Evolutionary conservation across 1,139 yeast species (phyloP).

Genomic region (Taiozyma sp.): DNA sequence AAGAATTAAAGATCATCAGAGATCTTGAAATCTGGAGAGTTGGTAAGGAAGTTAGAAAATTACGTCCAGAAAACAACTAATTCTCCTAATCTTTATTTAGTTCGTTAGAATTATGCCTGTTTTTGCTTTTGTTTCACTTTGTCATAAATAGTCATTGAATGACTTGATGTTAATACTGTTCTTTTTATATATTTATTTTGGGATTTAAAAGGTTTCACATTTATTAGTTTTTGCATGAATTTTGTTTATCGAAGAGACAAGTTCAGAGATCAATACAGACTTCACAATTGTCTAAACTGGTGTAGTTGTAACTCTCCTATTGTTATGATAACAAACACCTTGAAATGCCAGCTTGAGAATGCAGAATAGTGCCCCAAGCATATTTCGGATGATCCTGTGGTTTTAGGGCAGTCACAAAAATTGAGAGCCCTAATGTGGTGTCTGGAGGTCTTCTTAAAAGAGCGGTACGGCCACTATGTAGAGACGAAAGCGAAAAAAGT

Average conservation of each 20-base stretch:
- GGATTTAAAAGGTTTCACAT: conserved; percentile 1
- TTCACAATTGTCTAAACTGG: background rate
- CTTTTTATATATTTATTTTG: conserved; percentile 1
- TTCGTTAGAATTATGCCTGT: conserved; percentile 6
- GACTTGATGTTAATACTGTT: conserved; percentile 3
- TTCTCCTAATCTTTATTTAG: conserved; percentile 4
- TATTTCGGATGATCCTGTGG: too few relatives aligned
- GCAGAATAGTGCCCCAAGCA: background rate
- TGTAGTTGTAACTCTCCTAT: background rate
- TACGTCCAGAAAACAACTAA: conserved; percentile 98
- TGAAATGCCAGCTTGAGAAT: background rate
- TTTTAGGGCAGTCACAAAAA: background rate
- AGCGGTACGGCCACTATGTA: background rate
- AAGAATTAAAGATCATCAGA: conserved; percentile 90
- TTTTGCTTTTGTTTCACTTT: conserved; percentile 9
- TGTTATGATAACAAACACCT: background rate
- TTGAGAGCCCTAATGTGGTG: background rate
- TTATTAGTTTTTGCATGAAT: conserved; percentile 4
- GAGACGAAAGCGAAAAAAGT: background rate
- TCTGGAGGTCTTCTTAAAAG: background rate
- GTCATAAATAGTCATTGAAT: conserved; percentile 18
- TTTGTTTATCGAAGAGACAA: conserved; percentile 8
- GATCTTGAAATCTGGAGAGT: conserved; percentile 99
- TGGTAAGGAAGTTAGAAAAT: conserved; percentile 99
- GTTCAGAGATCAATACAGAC: conserved; percentile 4